Evolutionary conservation across 164 flowering plant species (phyloP).

Genomic region (Pachysandra terminalis): DNA sequence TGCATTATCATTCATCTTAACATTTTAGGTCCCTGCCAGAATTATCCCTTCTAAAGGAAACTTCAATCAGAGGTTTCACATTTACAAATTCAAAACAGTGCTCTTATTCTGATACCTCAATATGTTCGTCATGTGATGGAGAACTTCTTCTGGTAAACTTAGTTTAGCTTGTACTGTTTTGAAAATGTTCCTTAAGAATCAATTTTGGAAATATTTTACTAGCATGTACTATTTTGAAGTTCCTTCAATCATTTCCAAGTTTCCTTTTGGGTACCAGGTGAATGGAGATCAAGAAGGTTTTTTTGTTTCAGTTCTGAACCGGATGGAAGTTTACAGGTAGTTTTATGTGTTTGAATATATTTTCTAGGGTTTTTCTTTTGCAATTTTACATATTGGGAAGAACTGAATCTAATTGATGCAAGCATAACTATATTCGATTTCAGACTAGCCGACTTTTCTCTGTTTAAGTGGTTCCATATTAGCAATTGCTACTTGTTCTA

Average conservation of each 20-base stretch:
- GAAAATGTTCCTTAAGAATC: neutral
- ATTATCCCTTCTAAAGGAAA: conserved; percentile 62
- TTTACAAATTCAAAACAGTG: conserved; percentile 34
- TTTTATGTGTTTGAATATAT: neutral
- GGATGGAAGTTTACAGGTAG: conserved; percentile 62
- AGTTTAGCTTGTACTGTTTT: neutral
- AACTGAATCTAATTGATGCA: neutral
- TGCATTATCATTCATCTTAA: neutral
- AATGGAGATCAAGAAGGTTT: conserved; percentile 75
- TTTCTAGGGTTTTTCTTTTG: neutral
- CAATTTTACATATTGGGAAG: neutral
- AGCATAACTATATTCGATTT: neutral
- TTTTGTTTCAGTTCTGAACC: conserved; percentile 49
- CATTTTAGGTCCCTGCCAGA: conserved; percentile 78
- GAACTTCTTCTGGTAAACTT: conserved; percentile 67
- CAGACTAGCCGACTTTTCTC: neutral
- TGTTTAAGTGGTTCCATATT: neutral
- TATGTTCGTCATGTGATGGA: conserved; percentile 63
- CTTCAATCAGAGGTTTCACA: conserved; percentile 58
- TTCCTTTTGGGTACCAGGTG: conserved; percentile 38
- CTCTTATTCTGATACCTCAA: conserved; percentile 30
- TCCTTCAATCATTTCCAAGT: conserved; percentile 2
- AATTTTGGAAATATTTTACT: too few relatives aligned
- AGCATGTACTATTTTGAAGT: neutral
- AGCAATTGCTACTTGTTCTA: neutral